These are phyloP conservation scores for Crithidia brevicula DNA, from an alignment of 208 protist species.

Conservation along the genomic window DNA sequence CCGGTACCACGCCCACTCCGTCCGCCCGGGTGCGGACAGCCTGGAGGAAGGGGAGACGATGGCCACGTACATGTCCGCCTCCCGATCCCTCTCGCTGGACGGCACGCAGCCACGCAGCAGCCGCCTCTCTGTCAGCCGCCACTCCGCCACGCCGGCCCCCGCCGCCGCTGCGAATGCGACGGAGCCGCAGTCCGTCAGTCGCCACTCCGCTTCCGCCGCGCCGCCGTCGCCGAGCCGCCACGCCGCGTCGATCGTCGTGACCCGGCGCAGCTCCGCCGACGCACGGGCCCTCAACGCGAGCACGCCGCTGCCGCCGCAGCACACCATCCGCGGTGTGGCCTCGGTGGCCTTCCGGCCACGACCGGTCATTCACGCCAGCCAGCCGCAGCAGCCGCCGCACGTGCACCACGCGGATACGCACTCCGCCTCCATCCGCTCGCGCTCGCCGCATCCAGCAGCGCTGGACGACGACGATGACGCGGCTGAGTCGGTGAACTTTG, in stretches of 20 bases:
- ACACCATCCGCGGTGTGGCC: constrained; percentile 27
- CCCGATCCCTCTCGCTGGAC: constrained; percentile 7
- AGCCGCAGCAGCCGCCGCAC: constrained; percentile 5
- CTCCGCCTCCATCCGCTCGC: constrained; percentile 47
- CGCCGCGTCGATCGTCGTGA: constrained; percentile 1
- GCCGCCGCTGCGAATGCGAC: neutral
- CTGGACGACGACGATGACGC: neutral
- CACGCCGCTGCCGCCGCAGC: constrained; percentile 28
- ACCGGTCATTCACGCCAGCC: constrained; percentile 2
- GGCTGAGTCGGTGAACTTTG: neutral
- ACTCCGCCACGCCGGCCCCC: neutral
- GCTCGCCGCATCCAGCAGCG: constrained; percentile 32
- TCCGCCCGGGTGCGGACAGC: constrained; percentile 33
- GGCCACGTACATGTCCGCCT: constrained; percentile 16
- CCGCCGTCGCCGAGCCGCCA: constrained; percentile 9
- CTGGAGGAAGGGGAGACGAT: constrained; percentile 9
- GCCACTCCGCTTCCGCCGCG: neutral
- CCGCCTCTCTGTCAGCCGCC: neutral
- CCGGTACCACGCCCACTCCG: constrained; percentile 35
- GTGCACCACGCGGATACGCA: constrained; percentile 33
- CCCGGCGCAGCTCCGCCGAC: neutral
- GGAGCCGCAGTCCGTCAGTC: neutral
- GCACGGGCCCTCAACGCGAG: neutral
- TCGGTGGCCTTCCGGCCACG: constrained; percentile 15
- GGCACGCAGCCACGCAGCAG: neutral